Percentiles rank a stretch among this genome's conserved stretches.
Evolutionary conservation across 2,329 filamentous ascomycete species (phyloP).

Genomic region (Phoma herbarum): DNA sequence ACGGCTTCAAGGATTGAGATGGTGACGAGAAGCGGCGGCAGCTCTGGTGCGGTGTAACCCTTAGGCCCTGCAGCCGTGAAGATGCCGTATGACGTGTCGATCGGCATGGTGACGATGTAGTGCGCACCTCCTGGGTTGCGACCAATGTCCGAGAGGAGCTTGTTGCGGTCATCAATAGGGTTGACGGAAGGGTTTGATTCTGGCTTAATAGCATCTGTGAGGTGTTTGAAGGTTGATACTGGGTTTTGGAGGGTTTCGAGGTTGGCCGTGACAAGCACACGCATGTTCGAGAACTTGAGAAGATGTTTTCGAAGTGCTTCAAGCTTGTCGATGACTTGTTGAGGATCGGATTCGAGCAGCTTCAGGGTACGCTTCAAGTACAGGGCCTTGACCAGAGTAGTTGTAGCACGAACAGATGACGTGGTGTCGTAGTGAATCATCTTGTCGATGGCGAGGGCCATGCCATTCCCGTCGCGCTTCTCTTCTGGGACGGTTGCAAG

Average conservation of each 20-base stretch:
- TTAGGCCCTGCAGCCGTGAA: slow-evolving; percentile 77
- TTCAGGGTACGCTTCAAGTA: slow-evolving; percentile 88
- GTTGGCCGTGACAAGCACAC: slow-evolving; percentile 84
- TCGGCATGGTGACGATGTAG: slow-evolving; percentile 87
- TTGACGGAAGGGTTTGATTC: slow-evolving; percentile 65
- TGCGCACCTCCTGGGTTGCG: slow-evolving; percentile 76
- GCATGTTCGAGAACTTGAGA: slow-evolving; percentile 85
- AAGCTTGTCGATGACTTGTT: slow-evolving; percentile 78
- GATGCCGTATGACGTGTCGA: slow-evolving; percentile 90
- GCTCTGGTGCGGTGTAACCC: slow-evolving; percentile 76
- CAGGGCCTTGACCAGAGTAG: slow-evolving; percentile 83
- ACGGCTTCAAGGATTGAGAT: slow-evolving; percentile 90
- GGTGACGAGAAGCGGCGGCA: slow-evolving; percentile 87
- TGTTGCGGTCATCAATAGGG: slow-evolving; percentile 74
- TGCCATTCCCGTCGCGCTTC: slow-evolving; percentile 82
- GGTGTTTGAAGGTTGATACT: slow-evolving; percentile 78
- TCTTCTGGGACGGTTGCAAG: slow-evolving; percentile 90
- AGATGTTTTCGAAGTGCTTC: slow-evolving; percentile 78
- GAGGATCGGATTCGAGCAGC: slow-evolving; percentile 78
- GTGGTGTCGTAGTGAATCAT: slow-evolving; percentile 83
- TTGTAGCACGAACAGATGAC: slow-evolving; percentile 78
- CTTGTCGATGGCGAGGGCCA: slow-evolving; percentile 70
- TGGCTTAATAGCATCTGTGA: slow-evolving; percentile 60
- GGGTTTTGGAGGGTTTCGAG: slow-evolving; percentile 77
- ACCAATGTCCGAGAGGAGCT: slow-evolving; percentile 79